These are phyloP conservation scores for Rhynchospora pubera DNA, from an alignment of 176 grass and related monocot species.

Conservation along the genomic window DNA sequence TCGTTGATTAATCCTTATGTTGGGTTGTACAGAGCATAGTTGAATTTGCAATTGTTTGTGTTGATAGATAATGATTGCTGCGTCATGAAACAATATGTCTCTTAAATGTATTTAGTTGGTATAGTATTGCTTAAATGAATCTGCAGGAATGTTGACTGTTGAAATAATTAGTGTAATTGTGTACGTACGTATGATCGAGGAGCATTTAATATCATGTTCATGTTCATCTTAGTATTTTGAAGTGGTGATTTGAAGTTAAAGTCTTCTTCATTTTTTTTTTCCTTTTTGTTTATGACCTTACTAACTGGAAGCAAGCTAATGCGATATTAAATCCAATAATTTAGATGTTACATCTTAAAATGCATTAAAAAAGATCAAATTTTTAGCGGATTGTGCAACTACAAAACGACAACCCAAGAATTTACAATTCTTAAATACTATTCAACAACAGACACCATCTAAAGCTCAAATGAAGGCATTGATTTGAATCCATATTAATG, in stretches of 20 bases:
- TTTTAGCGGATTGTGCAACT: neutral
- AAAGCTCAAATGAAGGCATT: neutral
- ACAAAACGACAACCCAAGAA: neutral
- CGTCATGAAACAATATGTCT: neutral
- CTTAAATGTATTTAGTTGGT: neutral
- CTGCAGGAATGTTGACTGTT: neutral
- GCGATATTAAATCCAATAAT: too few relatives aligned
- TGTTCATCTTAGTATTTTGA: neutral
- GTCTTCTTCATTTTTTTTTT: neutral
- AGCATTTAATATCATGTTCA: neutral
- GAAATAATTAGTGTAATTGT: neutral
- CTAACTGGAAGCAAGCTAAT: too few relatives aligned
- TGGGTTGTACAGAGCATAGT: conserved; percentile 26
- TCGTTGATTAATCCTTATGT: conserved; percentile 67
- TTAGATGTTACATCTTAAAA: too few relatives aligned
- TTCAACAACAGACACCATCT: neutral
- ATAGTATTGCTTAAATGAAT: neutral
- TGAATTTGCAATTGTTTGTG: neutral
- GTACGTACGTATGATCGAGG: neutral
- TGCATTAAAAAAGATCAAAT: too few relatives aligned
- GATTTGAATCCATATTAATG: neutral
- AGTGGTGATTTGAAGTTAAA: neutral
- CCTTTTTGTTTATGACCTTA: neutral
- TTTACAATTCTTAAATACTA: neutral
- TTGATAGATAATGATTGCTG: neutral